Conservation (phyloP, 2,329 filamentous ascomycete genomes). For the Colletotrichum higginsianum region DNA sequence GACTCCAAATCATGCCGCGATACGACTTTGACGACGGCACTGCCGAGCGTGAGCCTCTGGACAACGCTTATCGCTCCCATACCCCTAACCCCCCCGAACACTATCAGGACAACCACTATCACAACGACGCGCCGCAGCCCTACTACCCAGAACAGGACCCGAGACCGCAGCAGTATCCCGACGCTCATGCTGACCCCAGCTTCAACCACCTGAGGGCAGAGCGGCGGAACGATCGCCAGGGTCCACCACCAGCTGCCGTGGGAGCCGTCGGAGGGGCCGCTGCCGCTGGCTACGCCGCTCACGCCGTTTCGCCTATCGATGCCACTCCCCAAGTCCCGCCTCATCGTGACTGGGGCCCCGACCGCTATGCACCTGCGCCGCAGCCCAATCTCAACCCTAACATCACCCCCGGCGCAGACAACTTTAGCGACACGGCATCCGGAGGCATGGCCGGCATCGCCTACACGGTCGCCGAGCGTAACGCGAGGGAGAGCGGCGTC, state of each 20-base stretch:
- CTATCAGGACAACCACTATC: constrained; percentile 38
- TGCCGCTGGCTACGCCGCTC: constrained; percentile 43
- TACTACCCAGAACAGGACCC: constrained; percentile 22
- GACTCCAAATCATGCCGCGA: constrained; percentile 45
- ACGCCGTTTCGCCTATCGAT: constrained; percentile 28
- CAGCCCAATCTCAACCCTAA: constrained; percentile 52
- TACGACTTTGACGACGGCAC: constrained; percentile 42
- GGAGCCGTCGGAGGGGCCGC: constrained; percentile 45
- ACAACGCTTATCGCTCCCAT: constrained; percentile 40
- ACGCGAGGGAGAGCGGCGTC: constrained; percentile 75
- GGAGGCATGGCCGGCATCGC: constrained; percentile 80
- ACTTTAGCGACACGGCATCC: constrained; percentile 73
- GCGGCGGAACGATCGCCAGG: constrained; percentile 51
- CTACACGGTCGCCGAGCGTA: constrained; percentile 74
- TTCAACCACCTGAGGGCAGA: constrained; percentile 53
- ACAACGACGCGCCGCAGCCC: constrained; percentile 32
- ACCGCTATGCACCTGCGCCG: constrained; percentile 31
- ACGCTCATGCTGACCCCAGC: constrained; percentile 56
- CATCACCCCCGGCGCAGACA: constrained; percentile 76
- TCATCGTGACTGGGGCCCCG: constrained; percentile 35
- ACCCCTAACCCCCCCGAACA: constrained; percentile 36
- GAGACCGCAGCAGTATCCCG: constrained; percentile 40
- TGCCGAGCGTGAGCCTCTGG: constrained; percentile 43
- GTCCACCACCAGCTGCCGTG: constrained; percentile 43
- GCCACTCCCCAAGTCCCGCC: constrained; percentile 26